Evolutionary conservation across 805 yeast genomes (phyloP).

Genomic region (Metschnikowia sp.): DNA sequence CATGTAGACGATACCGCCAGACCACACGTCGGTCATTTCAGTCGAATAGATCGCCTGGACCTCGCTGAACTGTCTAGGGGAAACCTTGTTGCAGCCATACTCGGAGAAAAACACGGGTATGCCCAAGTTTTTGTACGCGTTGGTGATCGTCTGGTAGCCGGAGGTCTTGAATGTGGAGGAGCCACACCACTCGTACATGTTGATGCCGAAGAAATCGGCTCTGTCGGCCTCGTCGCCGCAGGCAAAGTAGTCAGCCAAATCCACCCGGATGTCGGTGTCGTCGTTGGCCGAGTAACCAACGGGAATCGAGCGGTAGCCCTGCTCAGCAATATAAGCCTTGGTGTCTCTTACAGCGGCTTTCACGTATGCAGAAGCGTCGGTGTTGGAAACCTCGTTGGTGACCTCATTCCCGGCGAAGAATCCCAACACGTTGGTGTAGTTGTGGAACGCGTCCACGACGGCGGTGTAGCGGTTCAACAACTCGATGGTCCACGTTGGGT

Average conservation of each 20-base stretch:
- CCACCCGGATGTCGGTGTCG: conserved; percentile 61
- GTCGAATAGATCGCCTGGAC: conserved; percentile 60
- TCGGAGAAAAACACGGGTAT: conserved; percentile 79
- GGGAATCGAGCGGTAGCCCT: conserved; percentile 67
- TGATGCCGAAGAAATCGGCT: conserved; percentile 84
- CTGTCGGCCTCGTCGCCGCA: conserved; percentile 64
- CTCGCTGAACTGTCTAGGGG: conserved; percentile 72
- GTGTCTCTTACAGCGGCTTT: conserved; percentile 82
- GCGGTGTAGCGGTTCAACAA: conserved; percentile 64
- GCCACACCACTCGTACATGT: conserved; percentile 92
- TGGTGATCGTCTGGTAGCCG: conserved; percentile 65
- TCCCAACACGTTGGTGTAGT: conserved; percentile 71
- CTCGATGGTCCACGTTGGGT: conserved; percentile 62
- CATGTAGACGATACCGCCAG: conserved; percentile 88
- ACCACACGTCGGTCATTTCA: conserved; percentile 81
- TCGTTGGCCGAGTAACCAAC: conserved; percentile 84
- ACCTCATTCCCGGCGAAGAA: conserved; percentile 89
- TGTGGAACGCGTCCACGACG: conserved; percentile 65
- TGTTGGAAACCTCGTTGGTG: conserved; percentile 60
- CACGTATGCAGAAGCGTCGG: conserved; percentile 76
- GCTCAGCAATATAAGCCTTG: conserved; percentile 57
- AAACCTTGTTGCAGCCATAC: conserved; percentile 72
- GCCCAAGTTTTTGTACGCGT: conserved; percentile 60
- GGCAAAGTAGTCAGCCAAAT: conserved; percentile 69
- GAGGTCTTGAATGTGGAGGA: conserved; percentile 51